These are phyloP conservation scores for Crepidotus variabilis DNA, from an alignment of 768 basidiomycete genomes.

Conservation along the genomic window DNA sequence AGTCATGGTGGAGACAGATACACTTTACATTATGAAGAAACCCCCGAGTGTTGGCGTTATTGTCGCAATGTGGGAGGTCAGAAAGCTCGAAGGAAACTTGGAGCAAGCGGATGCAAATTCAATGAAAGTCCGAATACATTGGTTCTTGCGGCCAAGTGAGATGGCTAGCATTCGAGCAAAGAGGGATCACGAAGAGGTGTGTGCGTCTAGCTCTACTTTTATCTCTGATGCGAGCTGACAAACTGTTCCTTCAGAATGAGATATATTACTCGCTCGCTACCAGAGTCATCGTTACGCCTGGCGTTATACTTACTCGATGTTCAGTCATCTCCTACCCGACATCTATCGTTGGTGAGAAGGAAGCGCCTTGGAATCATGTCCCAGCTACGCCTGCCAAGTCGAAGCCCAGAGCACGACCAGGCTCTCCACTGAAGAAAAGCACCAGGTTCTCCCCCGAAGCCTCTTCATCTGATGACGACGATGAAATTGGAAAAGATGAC, in stretches of 20 bases:
- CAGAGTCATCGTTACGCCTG: conserved; percentile 45
- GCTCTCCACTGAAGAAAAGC: conserved; percentile 20
- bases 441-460: conserved; percentile 9
- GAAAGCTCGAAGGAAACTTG: conserved; percentile 24
- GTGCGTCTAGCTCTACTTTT: conserved; percentile 10
- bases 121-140: conserved; percentile 64
- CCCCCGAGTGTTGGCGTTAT: conserved; percentile 68
- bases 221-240: not conserved
- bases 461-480: conserved; percentile 18
- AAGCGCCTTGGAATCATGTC: conserved; percentile 11
- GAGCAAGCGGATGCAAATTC: conserved; percentile 28
- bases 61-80: conserved; percentile 62
- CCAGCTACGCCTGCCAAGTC: conserved; percentile 18
- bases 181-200: conserved; percentile 57
- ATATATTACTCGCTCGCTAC: conserved; percentile 62
- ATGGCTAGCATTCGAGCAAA: conserved; percentile 57
- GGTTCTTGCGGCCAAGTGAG: conserved; percentile 70
- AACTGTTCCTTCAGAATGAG: conserved; percentile 55
- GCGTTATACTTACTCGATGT: conserved; percentile 50
- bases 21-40: conserved; percentile 33
- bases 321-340: conserved; percentile 31
- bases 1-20: conserved; percentile 52
- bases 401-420: not conserved
- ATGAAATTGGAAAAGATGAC: conserved; percentile 3
- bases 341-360: conserved; percentile 5